Percentiles rank a stretch among this genome's conserved stretches.
Evolutionary conservation across 805 yeast species (phyloP).

Genomic region (Spathaspora hagerdaliae): DNA sequence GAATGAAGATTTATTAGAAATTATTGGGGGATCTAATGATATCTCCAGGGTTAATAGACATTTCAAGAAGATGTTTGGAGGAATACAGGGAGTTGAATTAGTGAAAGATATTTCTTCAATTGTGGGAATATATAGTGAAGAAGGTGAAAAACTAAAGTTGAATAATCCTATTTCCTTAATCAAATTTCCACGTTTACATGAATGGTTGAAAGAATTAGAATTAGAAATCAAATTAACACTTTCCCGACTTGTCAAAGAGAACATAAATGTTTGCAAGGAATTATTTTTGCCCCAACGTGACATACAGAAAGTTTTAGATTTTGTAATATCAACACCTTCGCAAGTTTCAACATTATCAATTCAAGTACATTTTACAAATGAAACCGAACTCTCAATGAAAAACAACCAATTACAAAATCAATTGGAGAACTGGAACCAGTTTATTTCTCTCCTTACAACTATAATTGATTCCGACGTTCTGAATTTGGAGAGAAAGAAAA

Average conservation of each 20-base stretch:
- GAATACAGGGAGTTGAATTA: slow-evolving; percentile 43
- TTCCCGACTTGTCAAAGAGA: slow-evolving; percentile 23
- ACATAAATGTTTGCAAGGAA: slow-evolving; percentile 18
- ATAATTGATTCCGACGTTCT: slow-evolving; percentile 17
- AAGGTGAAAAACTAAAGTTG: slow-evolving; percentile 56
- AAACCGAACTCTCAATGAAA: slow-evolving; percentile 28
- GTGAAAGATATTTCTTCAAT: slow-evolving; percentile 33
- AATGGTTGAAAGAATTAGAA: slow-evolving; percentile 65
- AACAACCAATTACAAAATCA: slow-evolving; percentile 1
- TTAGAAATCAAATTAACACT: slow-evolving; percentile 47
- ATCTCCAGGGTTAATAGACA: slow-evolving; percentile 50
- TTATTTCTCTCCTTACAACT: slow-evolving; percentile 24
- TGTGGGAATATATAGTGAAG: slow-evolving; percentile 52
- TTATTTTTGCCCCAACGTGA: not conserved
- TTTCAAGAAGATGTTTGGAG: slow-evolving; percentile 68
- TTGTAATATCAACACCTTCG: slow-evolving; percentile 43
- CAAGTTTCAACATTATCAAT: slow-evolving; percentile 54
- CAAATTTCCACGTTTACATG: slow-evolving; percentile 43
- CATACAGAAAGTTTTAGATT: slow-evolving; percentile 8
- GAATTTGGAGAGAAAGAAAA: slow-evolving; percentile 34
- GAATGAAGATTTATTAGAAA: slow-evolving; percentile 81
- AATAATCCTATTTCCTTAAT: slow-evolving; percentile 39
- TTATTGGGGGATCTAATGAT: slow-evolving; percentile 64
- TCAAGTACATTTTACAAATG: slow-evolving; percentile 55
- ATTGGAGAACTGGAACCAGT: slow-evolving; percentile 1